Percentiles rank a stretch among this genome's conserved stretches.
phyloP scores from a whole-genome alignment of 768 basidiomycete species.

The Strobilomyces echinocephalus region DNA sequence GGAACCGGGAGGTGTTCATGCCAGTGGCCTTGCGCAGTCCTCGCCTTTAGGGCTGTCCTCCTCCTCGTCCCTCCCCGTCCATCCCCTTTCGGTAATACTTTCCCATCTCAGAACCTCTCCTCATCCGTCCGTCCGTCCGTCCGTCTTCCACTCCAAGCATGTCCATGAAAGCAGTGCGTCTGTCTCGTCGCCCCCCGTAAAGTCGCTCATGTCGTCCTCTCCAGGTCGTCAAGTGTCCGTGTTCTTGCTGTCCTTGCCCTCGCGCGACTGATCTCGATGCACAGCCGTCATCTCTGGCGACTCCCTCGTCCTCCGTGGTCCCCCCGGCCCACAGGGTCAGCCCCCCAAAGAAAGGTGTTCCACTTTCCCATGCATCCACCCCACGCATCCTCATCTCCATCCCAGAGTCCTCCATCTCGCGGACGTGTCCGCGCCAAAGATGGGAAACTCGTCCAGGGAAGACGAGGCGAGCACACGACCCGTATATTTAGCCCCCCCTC shows the following conservation, averaged over 20 bases:
- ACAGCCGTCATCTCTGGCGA: constrained; percentile 89
- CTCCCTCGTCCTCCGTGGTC: constrained; percentile 77
- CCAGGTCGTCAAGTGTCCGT: constrained; percentile 61
- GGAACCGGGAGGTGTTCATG: constrained; percentile 29
- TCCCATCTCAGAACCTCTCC: background rate
- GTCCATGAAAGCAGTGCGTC: constrained; percentile 73
- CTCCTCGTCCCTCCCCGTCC: background rate
- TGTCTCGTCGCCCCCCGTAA: background rate
- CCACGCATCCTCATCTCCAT: constrained; percentile 11
- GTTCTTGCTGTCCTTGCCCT: no score
- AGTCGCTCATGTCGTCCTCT: background rate
- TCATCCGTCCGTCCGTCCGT: no score
- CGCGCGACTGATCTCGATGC: constrained; percentile 20
- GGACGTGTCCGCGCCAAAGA: constrained; percentile 77
- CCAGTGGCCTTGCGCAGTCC: constrained; percentile 1
- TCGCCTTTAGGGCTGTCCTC: background rate
- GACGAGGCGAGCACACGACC: constrained; percentile 65
- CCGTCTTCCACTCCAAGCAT: constrained; percentile 30
- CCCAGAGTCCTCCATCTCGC: constrained; percentile 83
- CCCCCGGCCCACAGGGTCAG: constrained; percentile 76
- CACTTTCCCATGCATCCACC: background rate
- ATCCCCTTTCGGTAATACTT: background rate
- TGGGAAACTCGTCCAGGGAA: constrained; percentile 77
- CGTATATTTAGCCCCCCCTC: background rate
- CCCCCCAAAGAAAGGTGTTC: constrained; percentile 83